Conservation (phyloP, 495 filamentous ascomycete genomes). For the Hypoxylon crocopeplum region DNA sequence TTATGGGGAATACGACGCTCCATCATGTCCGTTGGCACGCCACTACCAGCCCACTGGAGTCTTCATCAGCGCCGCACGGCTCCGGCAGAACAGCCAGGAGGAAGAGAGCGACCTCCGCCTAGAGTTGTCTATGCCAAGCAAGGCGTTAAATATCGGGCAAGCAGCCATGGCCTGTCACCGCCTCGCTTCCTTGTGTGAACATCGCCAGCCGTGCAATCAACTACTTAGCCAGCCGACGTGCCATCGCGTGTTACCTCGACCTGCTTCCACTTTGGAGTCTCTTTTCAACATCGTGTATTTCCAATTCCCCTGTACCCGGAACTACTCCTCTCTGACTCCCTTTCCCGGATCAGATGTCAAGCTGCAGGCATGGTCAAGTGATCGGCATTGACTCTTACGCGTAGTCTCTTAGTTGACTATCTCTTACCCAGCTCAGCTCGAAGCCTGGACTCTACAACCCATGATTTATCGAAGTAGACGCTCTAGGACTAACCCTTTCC, state of each 20-base stretch:
- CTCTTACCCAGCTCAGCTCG: slow-evolving; percentile 19
- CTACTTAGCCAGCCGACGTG: slow-evolving; percentile 24
- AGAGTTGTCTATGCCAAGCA: slow-evolving; percentile 23
- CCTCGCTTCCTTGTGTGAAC: slow-evolving; percentile 13
- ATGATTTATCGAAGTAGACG: slow-evolving; percentile 19
- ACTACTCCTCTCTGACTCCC: slow-evolving; percentile 10
- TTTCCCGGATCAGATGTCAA: slow-evolving; percentile 14
- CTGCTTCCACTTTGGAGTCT: slow-evolving; percentile 2
- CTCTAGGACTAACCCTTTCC: slow-evolving; percentile 23
- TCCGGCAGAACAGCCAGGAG: slow-evolving; percentile 19
- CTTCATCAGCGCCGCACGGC: slow-evolving; percentile 31
- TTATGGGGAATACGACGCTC: slow-evolving; percentile 37
- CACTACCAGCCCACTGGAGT: slow-evolving; percentile 34
- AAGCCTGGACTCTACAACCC: slow-evolving; percentile 1
- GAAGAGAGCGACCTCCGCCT: slow-evolving; percentile 1
- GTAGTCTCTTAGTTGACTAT: slow-evolving; percentile 2
- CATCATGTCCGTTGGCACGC: slow-evolving; percentile 30
- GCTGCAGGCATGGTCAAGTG: slow-evolving; percentile 27
- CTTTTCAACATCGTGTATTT: slow-evolving; percentile 17
- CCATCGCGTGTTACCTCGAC: slow-evolving; percentile 31
- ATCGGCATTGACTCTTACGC: slow-evolving; percentile 12
- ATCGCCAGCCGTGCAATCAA: slow-evolving; percentile 21
- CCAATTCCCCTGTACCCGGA: slow-evolving; percentile 8
- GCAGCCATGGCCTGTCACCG: slow-evolving; percentile 25
- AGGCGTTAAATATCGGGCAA: slow-evolving; percentile 21